Conservation (phyloP, 2,329 filamentous ascomycete species). For the Aspergillus fischeri region DNA sequence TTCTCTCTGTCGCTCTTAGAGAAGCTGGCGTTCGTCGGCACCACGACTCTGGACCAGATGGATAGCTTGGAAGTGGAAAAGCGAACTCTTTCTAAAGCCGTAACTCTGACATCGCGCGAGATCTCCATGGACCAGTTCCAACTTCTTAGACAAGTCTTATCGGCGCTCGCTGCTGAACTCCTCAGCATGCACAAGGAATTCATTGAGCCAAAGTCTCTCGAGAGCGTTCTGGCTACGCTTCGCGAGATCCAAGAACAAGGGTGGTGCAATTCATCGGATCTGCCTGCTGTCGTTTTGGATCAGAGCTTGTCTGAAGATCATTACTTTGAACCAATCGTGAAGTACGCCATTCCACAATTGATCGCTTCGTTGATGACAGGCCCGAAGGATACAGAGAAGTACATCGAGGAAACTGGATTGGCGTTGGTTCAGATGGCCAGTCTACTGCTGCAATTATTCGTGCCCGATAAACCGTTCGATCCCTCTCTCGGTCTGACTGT, state of each 20-base stretch:
- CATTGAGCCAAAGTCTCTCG: slow-evolving; percentile 26
- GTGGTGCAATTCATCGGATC: slow-evolving; percentile 8
- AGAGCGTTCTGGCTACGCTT: slow-evolving; percentile 20
- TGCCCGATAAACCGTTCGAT: slow-evolving; percentile 83
- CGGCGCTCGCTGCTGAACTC: slow-evolving; percentile 29
- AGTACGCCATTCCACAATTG: slow-evolving; percentile 26
- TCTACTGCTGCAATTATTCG: slow-evolving; percentile 71
- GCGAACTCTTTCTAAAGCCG: slow-evolving; percentile 55
- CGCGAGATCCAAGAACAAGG: slow-evolving; percentile 22
- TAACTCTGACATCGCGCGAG: slow-evolving; percentile 49
- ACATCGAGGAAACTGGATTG: slow-evolving; percentile 45
- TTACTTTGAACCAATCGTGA: slow-evolving; percentile 34
- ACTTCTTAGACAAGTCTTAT: slow-evolving; percentile 49
- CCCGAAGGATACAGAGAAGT: slow-evolving; percentile 12
- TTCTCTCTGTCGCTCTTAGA: slow-evolving; percentile 53
- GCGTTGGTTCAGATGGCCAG: slow-evolving; percentile 75
- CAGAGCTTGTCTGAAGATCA: slow-evolving; percentile 22
- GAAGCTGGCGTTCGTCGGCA: slow-evolving; percentile 50
- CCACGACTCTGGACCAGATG: slow-evolving; percentile 58
- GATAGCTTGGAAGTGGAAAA: slow-evolving; percentile 63
- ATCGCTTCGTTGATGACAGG: slow-evolving; percentile 21
- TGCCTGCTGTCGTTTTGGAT: slow-evolving; percentile 15
- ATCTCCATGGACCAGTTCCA: slow-evolving; percentile 49
- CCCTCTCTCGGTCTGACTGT: slow-evolving; percentile 63
- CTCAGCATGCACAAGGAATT: slow-evolving; percentile 33